Evolutionary conservation across 768 basidiomycete genomes (phyloP), one percentile per base, ranked within the genome.

Genomic region (Filobasidium floriforme): DNA sequence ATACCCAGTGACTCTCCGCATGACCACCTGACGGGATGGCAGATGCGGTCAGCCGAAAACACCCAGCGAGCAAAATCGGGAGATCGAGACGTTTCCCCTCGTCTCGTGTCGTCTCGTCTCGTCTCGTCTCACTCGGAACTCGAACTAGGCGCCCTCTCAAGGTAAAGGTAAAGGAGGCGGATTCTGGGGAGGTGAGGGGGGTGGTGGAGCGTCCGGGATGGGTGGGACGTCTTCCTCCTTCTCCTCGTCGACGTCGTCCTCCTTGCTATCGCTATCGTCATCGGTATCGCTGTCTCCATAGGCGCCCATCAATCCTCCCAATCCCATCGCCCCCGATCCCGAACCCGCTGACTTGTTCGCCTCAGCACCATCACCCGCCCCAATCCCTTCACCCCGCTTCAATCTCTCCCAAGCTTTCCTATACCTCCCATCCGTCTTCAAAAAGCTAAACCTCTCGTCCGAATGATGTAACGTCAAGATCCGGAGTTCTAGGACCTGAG

Each of bases 391-490:
- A 9, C 81, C 83, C 18, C 55, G 46, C 26, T 87, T 87, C 28
- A 82, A 77, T 1, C 78, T 72, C 37, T 78, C 78, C 91, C 91
- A 94, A 4, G 82, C 80, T 1, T 79, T 78, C 63, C 82, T 81
- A 86, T 88, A 92, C 26, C 89, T 80, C 1, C 91, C 91, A 15
- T 28, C 29, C 19, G 22, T 57, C 41, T 86, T 83, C 54, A 94
- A 77, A 76, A 93, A 93, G 0, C 87, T 85, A 73, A 96, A 93
- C 7, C 89, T 83, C 54, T 81, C 80, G 75, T 94, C 90, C 14
- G 81, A 80, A 0, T 89, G 88, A 72, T 93, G 84, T 71, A 94
- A 91, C 11, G 92, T 87, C 18, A 94, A 81, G 71, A 96, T 92
- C 7, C 91, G 85, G 83, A 92, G 86, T 76, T 92, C 90, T 26